Evolutionary conservation across 306 rosid genomes (phyloP), one percentile per base, ranked within the genome.

Genomic region (Sindora glabra): DNA sequence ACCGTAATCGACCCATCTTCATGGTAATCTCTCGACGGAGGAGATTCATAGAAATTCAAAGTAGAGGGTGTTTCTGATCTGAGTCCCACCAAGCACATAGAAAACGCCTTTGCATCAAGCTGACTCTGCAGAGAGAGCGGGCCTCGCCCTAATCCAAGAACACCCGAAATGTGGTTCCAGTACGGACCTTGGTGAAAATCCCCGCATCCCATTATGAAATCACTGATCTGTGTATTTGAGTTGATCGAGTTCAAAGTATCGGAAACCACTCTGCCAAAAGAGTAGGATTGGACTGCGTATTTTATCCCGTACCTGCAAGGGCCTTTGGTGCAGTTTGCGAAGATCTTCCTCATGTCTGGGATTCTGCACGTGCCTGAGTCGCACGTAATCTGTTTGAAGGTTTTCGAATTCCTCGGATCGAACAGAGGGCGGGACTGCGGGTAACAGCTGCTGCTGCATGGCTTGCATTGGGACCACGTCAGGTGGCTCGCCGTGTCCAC

Each of bases 71-170:
- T 45, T 0, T 52, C 23, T 2, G 70, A 68, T 17, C 41, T 59
- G 22, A 30, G 56, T 2, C 60, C 58, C 13, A 59, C 60, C 0
- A 56, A 17, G 42, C 73, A 77, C 23, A 72, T 42, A 11, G 82
- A 77, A 26, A 72, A 77, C 0, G 75, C 78, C 34, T 63, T 48
- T 9, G 82, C 69, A 3, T 53, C 34, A 23, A 77, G 75, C 26
- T 77, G 82, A n/a, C 24, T 72, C 26, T 68, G 82, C 2, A 64
- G 3, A n/a, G 82, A 77, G 26, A 77, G 66, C 0, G 67, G 82
- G 11, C 82, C 73, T 3, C 82, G 50, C 11, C 79, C 82, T 3
- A 77, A 55, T 25, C 82, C 82, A 0, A 77, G 32, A 51, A 72
- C 69, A 1, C 78, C 75, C 0, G 69, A 51, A 2, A 77, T 62